These are phyloP conservation scores for Sclerotiophoma versabilis DNA, from an alignment of 2,329 filamentous ascomycete genomes.

Conservation along the genomic window DNA sequence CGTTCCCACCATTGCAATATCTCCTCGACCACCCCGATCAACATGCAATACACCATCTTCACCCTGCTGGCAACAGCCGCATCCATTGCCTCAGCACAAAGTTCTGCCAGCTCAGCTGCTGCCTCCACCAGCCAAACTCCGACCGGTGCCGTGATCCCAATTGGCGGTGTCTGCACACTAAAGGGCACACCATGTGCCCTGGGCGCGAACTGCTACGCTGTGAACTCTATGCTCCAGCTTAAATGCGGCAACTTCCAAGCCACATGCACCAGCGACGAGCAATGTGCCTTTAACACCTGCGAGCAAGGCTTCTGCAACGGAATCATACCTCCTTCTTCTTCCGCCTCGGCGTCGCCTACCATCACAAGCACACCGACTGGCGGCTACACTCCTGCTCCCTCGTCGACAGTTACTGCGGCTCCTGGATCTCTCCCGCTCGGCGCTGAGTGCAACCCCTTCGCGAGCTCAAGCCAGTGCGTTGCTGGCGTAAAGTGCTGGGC, in stretches of 20 bases:
- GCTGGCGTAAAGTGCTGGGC: constrained; percentile 24
- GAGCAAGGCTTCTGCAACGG: constrained; percentile 30
- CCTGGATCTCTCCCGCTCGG: constrained; percentile 26
- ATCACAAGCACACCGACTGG: neutral
- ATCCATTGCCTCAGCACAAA: constrained; percentile 18
- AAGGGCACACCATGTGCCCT: constrained; percentile 21
- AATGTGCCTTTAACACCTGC: constrained; percentile 32
- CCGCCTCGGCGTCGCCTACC: constrained; percentile 16
- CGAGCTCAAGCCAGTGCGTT: constrained; percentile 18
- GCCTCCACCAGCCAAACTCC: constrained; percentile 7
- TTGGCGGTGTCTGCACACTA: constrained; percentile 22
- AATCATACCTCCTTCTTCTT: constrained; percentile 10
- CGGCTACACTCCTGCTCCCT: constrained; percentile 14
- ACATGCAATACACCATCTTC: constrained; percentile 27
- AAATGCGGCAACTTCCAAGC: constrained; percentile 32
- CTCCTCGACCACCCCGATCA: neutral
- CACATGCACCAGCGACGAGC: constrained; percentile 23
- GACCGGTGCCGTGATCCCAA: constrained; percentile 16
- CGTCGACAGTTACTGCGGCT: constrained; percentile 21
- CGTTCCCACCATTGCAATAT: neutral
- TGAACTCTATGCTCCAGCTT: constrained; percentile 20
- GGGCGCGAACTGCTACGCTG: constrained; percentile 26
- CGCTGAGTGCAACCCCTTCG: constrained; percentile 23
- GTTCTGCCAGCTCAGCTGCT: constrained; percentile 3
- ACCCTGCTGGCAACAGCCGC: constrained; percentile 21